Base-by-base conservation (phyloP, 2,329 filamentous ascomycete species). In the Huntiella abstrusa region DNA sequence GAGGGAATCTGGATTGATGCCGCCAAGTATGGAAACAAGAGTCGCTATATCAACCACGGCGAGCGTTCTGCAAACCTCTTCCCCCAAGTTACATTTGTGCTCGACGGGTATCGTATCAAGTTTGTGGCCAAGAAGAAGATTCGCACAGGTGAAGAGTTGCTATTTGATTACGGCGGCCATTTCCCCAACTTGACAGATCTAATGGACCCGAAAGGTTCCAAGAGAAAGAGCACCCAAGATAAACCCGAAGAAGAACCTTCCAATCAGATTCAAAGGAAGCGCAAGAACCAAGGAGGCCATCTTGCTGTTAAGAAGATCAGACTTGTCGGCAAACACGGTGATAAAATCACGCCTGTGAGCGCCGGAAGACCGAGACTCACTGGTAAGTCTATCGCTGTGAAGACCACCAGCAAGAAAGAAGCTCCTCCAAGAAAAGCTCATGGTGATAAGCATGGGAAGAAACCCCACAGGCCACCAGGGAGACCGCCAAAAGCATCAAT, bases 41-140 rank as follows among this genome's bases (percentile, higher is more conserved):
- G 80, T 41, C 75, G 84, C 3, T 91, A 86, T 60, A 84, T 91
- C 58, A 91, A 92, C 59, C 82, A 88, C 54, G 77, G 80, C 11
- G 13, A 13, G 5, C 67, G 68, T 1, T 65, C 68, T 41, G 58
- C 60, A 39, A 75, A 77, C 52, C 72, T 76, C 49, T 69, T 65
- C 12, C 72, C 81, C 1, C 71, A 73, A 49, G 78, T 84, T 45
- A 60, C 80, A 12, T 73, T 83, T 43, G 83, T 84, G 49, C 83
- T 84, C 54, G 78, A 79, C 17, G 77, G 83, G 51, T 79, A 79
- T 53, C 73, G 84, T 11, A 84, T 91, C 57, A 80, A 77, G 39
- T 80, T 91, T 54, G 76, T 72, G 41, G 81, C 83, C 0, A 65
- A 70, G 46, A 66, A 73, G 2, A 69, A 80, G 36, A 80, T 91